These are phyloP conservation scores for Fragaria nilgerrensis DNA, from an alignment of 306 rosid species.

Conservation along the genomic window DNA sequence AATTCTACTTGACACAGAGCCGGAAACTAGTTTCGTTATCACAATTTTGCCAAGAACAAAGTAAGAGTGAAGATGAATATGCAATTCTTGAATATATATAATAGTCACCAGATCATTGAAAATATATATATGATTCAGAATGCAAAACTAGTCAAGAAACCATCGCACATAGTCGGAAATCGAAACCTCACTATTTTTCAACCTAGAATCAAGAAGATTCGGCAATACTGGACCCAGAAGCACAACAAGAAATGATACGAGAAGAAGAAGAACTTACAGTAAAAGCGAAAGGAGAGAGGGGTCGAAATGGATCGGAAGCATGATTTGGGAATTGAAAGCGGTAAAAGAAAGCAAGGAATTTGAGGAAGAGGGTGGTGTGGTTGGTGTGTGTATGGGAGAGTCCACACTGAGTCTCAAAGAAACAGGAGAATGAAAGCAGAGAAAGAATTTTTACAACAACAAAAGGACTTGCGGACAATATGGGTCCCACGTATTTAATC, in stretches of 20 bases:
- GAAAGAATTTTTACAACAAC: not conserved
- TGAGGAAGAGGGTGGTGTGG: not conserved
- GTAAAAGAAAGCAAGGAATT: conserved; percentile 45
- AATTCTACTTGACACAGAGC: not conserved
- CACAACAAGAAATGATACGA: conserved; percentile 14
- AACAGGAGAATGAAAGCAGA: not conserved
- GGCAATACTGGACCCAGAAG: conserved; percentile 18
- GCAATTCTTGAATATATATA: not conserved
- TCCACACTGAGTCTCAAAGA: conserved; percentile 25
- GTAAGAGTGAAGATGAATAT: not conserved
- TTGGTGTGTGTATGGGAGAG: conserved; percentile 23
- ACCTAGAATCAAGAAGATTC: conserved; percentile 18
- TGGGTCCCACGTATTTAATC: no score
- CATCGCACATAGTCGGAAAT: conserved; percentile 19
- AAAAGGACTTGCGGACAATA: not conserved
- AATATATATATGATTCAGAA: not conserved
- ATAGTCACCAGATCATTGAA: not conserved
- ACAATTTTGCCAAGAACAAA: not conserved
- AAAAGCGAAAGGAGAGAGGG: conserved; percentile 55
- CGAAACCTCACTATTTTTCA: conserved; percentile 19
- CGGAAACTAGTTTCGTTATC: not conserved
- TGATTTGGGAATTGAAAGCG: conserved; percentile 1
- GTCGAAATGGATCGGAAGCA: conserved; percentile 43
- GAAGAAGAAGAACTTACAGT: conserved; percentile 40
- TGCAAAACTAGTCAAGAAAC: not conserved